Percentiles rank a stretch among this genome's conserved stretches.
Evolutionary conservation across 2,329 filamentous ascomycete species (phyloP).

Genomic region (Neonectria magnoliae): DNA sequence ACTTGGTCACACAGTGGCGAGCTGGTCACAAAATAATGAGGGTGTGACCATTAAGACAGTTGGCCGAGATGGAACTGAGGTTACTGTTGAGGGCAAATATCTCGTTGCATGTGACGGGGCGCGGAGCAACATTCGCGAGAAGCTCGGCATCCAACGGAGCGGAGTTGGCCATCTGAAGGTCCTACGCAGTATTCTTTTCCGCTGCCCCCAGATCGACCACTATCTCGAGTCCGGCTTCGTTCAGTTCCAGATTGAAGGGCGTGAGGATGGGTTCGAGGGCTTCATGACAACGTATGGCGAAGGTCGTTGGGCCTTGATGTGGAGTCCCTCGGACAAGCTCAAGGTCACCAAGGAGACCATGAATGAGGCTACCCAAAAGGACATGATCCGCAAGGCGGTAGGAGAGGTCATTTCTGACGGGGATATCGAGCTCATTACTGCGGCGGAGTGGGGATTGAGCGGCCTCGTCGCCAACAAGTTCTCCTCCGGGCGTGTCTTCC

Average conservation of each 20-base stretch:
- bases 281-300: slow-evolving; percentile 39
- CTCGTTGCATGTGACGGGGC: slow-evolving; percentile 53
- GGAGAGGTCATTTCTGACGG: slow-evolving; percentile 22
- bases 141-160: slow-evolving; percentile 40
- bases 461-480: slow-evolving; percentile 42
- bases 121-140: slow-evolving; percentile 40
- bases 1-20: slow-evolving; percentile 46
- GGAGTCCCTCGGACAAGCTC: slow-evolving; percentile 15
- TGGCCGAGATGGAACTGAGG: slow-evolving; percentile 16
- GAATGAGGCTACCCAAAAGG: slow-evolving; percentile 16
- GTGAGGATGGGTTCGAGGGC: slow-evolving; percentile 39
- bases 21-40: slow-evolving; percentile 35
- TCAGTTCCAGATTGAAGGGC: slow-evolving; percentile 45
- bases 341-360: slow-evolving; percentile 5
- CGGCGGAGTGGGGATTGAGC: slow-evolving; percentile 37
- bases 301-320: slow-evolving; percentile 38
- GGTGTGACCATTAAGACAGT: slow-evolving; percentile 16
- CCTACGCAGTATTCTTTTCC: slow-evolving; percentile 50
- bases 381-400: slow-evolving; percentile 26
- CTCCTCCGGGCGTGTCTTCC: slow-evolving; percentile 44
- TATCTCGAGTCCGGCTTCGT: slow-evolving; percentile 45
- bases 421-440: slow-evolving; percentile 32
- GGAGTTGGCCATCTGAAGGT: slow-evolving; percentile 45
- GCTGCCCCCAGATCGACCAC: slow-evolving; percentile 40
- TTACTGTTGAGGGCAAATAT: slow-evolving; percentile 46